Evolutionary conservation across 1,139 yeast species (phyloP), one percentile per base, ranked within the genome.

Genomic region (Tardiomyces digboiensis): DNA sequence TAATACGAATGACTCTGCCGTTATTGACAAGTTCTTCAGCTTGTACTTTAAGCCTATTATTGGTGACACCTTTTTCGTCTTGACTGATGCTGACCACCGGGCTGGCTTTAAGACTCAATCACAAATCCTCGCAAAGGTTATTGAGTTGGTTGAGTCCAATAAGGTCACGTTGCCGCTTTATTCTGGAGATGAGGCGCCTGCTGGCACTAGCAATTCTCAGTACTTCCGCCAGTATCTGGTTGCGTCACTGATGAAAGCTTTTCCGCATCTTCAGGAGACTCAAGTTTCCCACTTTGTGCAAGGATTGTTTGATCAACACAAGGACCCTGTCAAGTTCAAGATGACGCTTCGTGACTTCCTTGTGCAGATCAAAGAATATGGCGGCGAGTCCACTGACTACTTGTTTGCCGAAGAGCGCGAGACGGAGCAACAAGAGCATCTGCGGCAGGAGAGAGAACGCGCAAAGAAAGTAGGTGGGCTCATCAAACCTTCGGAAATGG

Each of bases 81-180:
- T 93, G 46, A 91, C 98, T 2, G 98, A 93, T 64, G 84, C 97
- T 7, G 99, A 91, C 62, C 99, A 93, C 65, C 91, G 91, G 67
- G 86, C 97, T 19, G 98, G 97, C 1, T 93, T 93, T 70, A 77
- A 84, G 52, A 76, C 80, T 56, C 98, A 93, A 68, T 75, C 95
- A 5, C 84, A 84, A 59, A 74, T 93, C 52, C 72, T 93, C 55
- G 83, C 95, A 46, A 84, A 82, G 61, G 72, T 91, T 67, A 78
- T 93, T 52, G 87, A 86, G 52, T 70, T 91, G 47, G 94, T 91
- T 16, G 88, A 85, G 61, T 83, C 79, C 52, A 74, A 79, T 49
- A 78, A 78, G 48, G 85, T 91, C 48, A 70, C 77, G 36, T 80
- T 75, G 43, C 95, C 97, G 33, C 72, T 93, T 50, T 91, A 87